Evolutionary conservation across 352 stramenopile genomes (phyloP).

Genomic region (Globisporangium polare): DNA sequence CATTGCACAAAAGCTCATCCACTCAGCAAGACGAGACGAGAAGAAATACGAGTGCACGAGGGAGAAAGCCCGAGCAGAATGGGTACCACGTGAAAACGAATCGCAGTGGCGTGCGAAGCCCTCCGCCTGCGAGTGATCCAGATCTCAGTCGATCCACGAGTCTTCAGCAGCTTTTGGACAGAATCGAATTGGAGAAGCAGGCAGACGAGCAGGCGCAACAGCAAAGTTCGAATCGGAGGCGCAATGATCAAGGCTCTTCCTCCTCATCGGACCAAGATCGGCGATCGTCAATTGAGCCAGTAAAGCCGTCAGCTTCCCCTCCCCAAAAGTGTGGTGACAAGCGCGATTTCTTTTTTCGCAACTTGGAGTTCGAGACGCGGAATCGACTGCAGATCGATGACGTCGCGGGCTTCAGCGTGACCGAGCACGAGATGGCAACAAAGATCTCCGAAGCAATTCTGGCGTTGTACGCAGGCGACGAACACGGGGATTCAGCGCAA

Average conservation of each 20-base stretch:
- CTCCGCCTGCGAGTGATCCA: slow-evolving; percentile 27
- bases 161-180: slow-evolving; percentile 52
- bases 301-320: slow-evolving; percentile 8
- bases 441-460: slow-evolving; percentile 70
- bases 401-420: slow-evolving; percentile 75
- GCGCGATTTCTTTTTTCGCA: slow-evolving; percentile 82
- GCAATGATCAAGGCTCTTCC: slow-evolving; percentile 9
- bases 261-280: slow-evolving; percentile 3
- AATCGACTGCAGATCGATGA: slow-evolving; percentile 72
- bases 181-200: slow-evolving; percentile 37
- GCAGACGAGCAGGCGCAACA: slow-evolving; percentile 10
- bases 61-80: slow-evolving; percentile 1
- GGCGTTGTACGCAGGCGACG: slow-evolving; percentile 27
- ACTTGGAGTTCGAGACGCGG: slow-evolving; percentile 62
- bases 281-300: background rate
- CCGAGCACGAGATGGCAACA: slow-evolving; percentile 72
- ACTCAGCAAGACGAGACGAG: slow-evolving; percentile 5
- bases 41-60: background rate
- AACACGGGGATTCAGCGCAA: slow-evolving; percentile 9
- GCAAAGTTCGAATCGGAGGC: slow-evolving; percentile 2
- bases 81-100: background rate
- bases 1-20: background rate
- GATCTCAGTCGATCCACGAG: slow-evolving; percentile 42
- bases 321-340: slow-evolving; percentile 69
- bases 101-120: slow-evolving; percentile 7